Base-by-base conservation (phyloP, 2,329 filamentous ascomycete genomes). In the Elsinoe necatrix region DNA sequence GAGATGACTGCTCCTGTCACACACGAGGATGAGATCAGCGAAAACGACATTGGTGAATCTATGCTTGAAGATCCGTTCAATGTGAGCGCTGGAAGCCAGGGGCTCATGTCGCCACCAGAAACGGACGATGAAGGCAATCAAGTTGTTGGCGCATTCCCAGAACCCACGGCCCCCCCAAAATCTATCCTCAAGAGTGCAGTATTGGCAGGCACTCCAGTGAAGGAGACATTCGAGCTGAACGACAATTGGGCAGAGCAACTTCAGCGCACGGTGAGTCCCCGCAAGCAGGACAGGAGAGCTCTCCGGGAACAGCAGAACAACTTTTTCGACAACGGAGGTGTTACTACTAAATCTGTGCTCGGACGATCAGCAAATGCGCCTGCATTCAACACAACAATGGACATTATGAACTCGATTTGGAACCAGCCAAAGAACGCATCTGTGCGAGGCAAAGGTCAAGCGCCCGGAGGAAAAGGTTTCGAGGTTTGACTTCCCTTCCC, bases 171-270 rank as follows among this genome's bases (percentile, higher is more conserved):
- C 74, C 80, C 25, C 60, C 74, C 73, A 18, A 76, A 75, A 61
- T 77, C 75, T 0, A 77, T 78, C 45, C 67, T 79, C 54, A 78
- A 79, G 65, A 67, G 68, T 58, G 61, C 70, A 65, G 62, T 60
- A 62, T 58, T 63, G n/a, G 66, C 72, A 55, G 71, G 71, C 4
- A 82, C 79, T n/a, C 80, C 80, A 50, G 69, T 75, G 23, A 81
- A 82, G 70, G 68, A 71, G 57, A 70, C 74, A 60, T 74, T 77
- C 54, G 71, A 76, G 63, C 76, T 80, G 61, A 87, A 85, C 55
- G 88, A 91, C 59, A 87, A 95, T 68, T 98, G 93, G 93, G 86
- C 90, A 63, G 87, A 93, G 64, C 91, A 96, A 75, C 78, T 98
- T 61, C 88, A 90, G 69, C 90, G 90, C 63, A 97, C 93, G 4